Evolutionary conservation across 2,329 filamentous ascomycete species (phyloP), one percentile per base, ranked within the genome.

Genomic region (Colletotrichum plurivorum): DNA sequence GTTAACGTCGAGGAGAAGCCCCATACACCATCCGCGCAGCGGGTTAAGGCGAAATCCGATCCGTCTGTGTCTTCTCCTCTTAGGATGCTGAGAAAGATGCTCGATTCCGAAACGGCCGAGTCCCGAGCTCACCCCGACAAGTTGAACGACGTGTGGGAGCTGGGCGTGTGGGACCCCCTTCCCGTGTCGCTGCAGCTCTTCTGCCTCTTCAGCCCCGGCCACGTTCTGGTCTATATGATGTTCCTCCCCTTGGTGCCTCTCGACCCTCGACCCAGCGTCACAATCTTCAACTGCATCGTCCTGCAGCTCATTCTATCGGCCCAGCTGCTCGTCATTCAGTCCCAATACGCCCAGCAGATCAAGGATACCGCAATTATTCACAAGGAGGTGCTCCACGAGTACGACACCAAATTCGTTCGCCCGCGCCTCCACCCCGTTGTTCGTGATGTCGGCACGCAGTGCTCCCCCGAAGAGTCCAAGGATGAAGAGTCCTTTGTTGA

Each of bases 371-470:
- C 90, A 2, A 87, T 98, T 54, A 92, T 99, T 67, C 94, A 97
- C 73, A 94, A 92, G 74, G 93, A 98, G 80, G 95, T 98, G 5
- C 87, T 98, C 81, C 92, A 94, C 78, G 96, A 99, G 81, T 99
- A 99, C 77, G 94, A 98, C 77, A 93, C 90, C 73, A 99, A 99
- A 82, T 98, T 92, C 76, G 96, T 99, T 1, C 94, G 97, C 76
- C 96, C 96, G 2, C 88, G 91, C 12, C 88, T 97, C n/a, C 93
- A 97, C 74, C 93, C 92, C 8, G 85, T 93, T 5, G 93, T 97
- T 72, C 82, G 88, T 62, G 87, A 90, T 89, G 94, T 95, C 1
- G 93, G 90, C 6, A 96, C 93, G 1, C 95, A 98, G 78, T 91
- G 92, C 67, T 89, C 89, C 46, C 80, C 81, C 53, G 83, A 86